Conservation (phyloP, 495 filamentous ascomycete species). For the Trichoderma erinaceum region DNA sequence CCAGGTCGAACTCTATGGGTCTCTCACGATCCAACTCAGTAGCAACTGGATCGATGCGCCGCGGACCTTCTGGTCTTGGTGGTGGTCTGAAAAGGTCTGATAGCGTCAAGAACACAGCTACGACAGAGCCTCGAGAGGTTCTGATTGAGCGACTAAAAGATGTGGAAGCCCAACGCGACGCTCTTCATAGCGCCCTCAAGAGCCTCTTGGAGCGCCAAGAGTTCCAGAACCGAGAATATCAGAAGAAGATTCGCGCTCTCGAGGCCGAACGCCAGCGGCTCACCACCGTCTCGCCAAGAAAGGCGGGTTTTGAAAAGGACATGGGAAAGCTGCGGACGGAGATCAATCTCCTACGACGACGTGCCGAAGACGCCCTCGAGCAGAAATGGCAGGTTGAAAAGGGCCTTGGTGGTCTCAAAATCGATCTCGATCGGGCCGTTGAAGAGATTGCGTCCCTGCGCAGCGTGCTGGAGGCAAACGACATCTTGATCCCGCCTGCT, state of each 20-base stretch:
- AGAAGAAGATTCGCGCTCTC: constrained; percentile 66
- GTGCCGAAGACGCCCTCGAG: constrained; percentile 92
- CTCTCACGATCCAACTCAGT: constrained; percentile 42
- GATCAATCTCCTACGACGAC: constrained; percentile 73
- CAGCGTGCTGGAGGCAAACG: constrained; percentile 75
- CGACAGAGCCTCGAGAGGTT: constrained; percentile 61
- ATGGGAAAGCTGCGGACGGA: constrained; percentile 73
- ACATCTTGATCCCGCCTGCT: constrained; percentile 61
- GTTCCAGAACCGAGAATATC: constrained; percentile 70
- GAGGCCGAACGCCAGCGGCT: constrained; percentile 75
- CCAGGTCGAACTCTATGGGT: constrained; percentile 23
- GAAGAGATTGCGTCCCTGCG: constrained; percentile 82
- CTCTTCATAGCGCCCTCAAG: constrained; percentile 76
- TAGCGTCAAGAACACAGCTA: constrained; percentile 31
- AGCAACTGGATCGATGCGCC: constrained; percentile 26
- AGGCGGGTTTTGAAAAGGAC: constrained; percentile 75
- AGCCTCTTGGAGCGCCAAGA: constrained; percentile 84
- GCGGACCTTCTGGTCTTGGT: constrained; percentile 26
- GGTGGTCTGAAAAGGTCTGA: constrained; percentile 51
- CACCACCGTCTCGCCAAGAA: constrained; percentile 60
- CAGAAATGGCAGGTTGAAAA: constrained; percentile 97
- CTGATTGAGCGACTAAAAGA: constrained; percentile 81
- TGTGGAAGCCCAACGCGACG: constrained; percentile 88
- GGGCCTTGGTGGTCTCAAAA: constrained; percentile 83
- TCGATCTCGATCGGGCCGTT: constrained; percentile 93